Base-by-base conservation (phyloP, 805 yeast species). In the Lachancea sp. region DNA sequence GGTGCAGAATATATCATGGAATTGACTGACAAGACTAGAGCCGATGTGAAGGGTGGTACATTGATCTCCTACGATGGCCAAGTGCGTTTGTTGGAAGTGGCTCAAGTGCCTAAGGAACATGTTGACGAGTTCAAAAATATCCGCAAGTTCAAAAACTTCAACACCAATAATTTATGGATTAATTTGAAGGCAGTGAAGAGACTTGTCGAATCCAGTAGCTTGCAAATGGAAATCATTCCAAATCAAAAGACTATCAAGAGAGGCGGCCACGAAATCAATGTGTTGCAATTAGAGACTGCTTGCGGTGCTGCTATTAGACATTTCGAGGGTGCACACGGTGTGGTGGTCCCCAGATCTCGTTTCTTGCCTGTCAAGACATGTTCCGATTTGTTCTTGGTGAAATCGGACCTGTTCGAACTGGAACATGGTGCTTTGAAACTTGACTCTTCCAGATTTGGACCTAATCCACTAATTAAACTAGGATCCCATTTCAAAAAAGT, bases 11-110 rank as follows among this genome's bases (percentile, higher is more conserved):
- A 91, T 69, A 81, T 93, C 56, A 93, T 93, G 99, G 99, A 93
- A 72, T 80, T 93, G 67, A 93, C 99, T 44, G 96, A 91, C 72
- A 93, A 93, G 75, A 93, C 99, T 42, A 83, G 98, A 69, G 99
- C 99, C 30, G 99, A 93, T 68, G 99, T 93, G 62, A 93, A 93
- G 72, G 99, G 99, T 74, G 99, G 98, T 74, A 93, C 98, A 55
- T 79, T 93, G 68, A 90, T 93, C 67, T 88, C 88, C 70, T 93
- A 93, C 69, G 91, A 88, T 56, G 98, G 97, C 52, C 81, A 84
- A 63, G 95, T 93, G 49, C 81, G 96, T 69, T 78, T 93, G 63
- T 78, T 93, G 59, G 98, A 93, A 71, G 91, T 93, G 58, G 96
- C 96, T 35, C 99, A 91, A 74, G 99, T 91, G 51, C 98, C 98